A percentile compares a stretch with the other conserved stretches of the same genome.
phyloP scores from a whole-genome alignment of 1,284 basidiomycete species.

The Boletus mariae region DNA sequence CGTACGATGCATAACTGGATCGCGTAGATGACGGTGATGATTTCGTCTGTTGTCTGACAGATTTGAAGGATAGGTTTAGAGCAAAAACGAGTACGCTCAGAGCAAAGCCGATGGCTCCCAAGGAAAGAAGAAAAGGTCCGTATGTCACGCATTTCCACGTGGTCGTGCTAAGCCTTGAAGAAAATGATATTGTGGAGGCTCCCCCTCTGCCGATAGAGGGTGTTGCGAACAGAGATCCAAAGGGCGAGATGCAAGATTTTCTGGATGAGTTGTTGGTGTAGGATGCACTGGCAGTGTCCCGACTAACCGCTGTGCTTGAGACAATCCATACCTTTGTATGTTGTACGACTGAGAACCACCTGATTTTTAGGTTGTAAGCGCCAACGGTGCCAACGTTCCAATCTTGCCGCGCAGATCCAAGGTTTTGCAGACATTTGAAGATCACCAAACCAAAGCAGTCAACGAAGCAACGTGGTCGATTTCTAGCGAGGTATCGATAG shows the following conservation, averaged over 20 bases:
- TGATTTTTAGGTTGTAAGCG: too few relatives aligned
- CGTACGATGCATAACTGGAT: background rate
- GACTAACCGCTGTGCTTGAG: background rate
- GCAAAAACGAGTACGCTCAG: constrained; percentile 54
- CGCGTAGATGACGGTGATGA: background rate
- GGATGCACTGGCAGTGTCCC: constrained; percentile 5
- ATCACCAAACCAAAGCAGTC: background rate
- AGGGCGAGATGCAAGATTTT: constrained; percentile 68
- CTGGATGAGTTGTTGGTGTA: constrained; percentile 62
- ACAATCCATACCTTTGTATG: background rate
- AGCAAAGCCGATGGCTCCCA: constrained; percentile 33
- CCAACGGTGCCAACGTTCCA: too few relatives aligned
- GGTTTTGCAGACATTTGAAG: too few relatives aligned
- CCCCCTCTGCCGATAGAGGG: constrained; percentile 49
- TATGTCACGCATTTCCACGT: constrained; percentile 1
- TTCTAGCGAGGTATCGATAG: background rate
- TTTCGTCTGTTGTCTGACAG: constrained; percentile 35
- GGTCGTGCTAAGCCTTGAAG: constrained; percentile 12
- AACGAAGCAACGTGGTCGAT: background rate
- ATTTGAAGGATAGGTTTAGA: constrained; percentile 64
- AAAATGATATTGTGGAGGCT: constrained; percentile 44
- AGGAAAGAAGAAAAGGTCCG: constrained; percentile 37
- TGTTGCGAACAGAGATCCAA: constrained; percentile 45
- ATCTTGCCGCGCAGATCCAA: too few relatives aligned
- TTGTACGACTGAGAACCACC: background rate